These are phyloP conservation scores for Camellia granthamiana DNA, from an alignment of 148 eudicot species.

Conservation along the genomic window DNA sequence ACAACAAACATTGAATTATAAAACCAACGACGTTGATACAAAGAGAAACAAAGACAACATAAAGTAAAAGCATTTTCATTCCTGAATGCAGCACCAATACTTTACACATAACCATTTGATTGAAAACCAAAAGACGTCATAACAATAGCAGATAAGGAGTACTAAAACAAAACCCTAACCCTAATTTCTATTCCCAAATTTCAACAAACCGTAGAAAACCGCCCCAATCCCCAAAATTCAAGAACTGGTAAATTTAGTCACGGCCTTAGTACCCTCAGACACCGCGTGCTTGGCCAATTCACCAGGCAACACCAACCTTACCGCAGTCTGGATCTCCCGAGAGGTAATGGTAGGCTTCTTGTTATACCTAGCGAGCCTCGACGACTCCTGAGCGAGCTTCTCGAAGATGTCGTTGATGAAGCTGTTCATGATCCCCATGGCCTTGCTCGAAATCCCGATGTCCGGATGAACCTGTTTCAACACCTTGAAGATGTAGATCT, in stretches of 20 bases:
- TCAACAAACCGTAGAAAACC: not conserved
- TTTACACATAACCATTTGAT: not conserved
- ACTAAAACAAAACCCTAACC: conserved; percentile 1
- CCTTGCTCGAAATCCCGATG: conserved; percentile 57
- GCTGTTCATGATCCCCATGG: conserved; percentile 58
- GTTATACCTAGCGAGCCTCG: conserved; percentile 45
- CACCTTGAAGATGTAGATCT: conserved; percentile 63
- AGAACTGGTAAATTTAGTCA: conserved; percentile 46
- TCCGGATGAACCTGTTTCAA: conserved; percentile 57
- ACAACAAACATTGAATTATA: too few relatives aligned
- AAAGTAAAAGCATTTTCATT: not conserved
- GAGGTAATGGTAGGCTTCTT: conserved; percentile 56
- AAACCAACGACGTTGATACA: not conserved
- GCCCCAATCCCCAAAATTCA: not conserved
- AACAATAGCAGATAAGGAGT: not conserved
- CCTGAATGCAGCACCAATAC: not conserved
- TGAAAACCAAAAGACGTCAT: not conserved
- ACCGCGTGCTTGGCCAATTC: conserved; percentile 55
- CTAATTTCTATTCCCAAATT: not conserved
- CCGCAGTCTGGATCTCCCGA: conserved; percentile 52
- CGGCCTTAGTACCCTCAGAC: conserved; percentile 53
- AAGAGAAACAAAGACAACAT: not conserved
- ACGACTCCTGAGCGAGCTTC: conserved; percentile 55
- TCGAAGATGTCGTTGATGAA: conserved; percentile 56
- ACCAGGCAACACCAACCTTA: conserved; percentile 45